Conservation (phyloP, 345 rosid species). For the Nasturtium officinale region DNA sequence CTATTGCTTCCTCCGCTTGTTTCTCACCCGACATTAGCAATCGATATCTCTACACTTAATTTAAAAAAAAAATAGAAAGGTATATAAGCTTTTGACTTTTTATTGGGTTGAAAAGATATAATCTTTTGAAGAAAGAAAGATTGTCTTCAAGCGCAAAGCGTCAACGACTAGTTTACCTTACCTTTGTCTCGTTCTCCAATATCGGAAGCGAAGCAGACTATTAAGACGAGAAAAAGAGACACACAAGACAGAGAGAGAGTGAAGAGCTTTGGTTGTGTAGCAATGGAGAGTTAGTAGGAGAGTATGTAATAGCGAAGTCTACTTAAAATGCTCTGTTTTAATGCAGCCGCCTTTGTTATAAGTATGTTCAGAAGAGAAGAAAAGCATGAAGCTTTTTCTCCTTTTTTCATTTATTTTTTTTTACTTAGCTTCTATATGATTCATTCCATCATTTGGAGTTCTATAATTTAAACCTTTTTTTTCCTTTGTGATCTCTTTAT, state of each 20-base stretch:
- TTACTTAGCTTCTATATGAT: conserved; percentile 31
- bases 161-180: neutral
- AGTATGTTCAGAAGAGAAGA: conserved; percentile 35
- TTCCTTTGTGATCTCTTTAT: neutral
- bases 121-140: neutral
- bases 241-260: neutral
- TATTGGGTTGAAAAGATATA: neutral
- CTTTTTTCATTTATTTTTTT: neutral
- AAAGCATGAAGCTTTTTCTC: conserved; percentile 34
- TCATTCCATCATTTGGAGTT: conserved; percentile 25
- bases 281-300: conserved; percentile 23
- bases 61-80: neutral
- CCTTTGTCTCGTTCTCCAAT: conserved; percentile 10
- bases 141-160: neutral
- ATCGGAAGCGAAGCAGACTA: conserved; percentile 7
- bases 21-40: conserved; percentile 70
- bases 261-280: conserved; percentile 9
- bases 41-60: neutral
- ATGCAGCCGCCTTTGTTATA: conserved; percentile 42
- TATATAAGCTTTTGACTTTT: neutral
- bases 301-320: conserved; percentile 28
- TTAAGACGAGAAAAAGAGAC: conserved; percentile 6
- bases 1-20: conserved; percentile 95
- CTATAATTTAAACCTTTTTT: neutral
- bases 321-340: conserved; percentile 35